phyloP scores from a whole-genome alignment of 345 rosid genomes.

The Gossypium mustelinum region DNA sequence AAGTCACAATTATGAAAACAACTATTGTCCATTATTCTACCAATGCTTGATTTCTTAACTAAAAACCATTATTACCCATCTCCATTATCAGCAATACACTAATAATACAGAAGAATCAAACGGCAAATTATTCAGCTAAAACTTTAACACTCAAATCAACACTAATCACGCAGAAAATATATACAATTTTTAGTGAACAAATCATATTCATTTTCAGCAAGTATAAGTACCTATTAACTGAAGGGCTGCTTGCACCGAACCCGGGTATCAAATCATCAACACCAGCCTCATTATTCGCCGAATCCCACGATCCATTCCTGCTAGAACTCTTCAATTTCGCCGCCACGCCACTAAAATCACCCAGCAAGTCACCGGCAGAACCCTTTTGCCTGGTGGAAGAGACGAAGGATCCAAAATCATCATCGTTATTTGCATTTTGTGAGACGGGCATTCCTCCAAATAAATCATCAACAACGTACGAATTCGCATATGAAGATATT shows the following conservation, averaged over 20 bases:
- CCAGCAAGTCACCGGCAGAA: conserved; percentile 52
- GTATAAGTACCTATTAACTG: conserved; percentile 40
- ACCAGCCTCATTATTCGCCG: conserved; percentile 31
- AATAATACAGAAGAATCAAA: not conserved
- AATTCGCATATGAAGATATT: conserved; percentile 27
- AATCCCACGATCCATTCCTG: conserved; percentile 22
- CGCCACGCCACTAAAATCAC: conserved; percentile 38
- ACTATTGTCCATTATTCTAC: not conserved
- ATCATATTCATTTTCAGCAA: not conserved
- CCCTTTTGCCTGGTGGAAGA: conserved; percentile 38
- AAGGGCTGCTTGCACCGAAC: conserved; percentile 45
- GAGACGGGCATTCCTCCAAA: conserved; percentile 47
- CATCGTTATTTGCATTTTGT: conserved; percentile 26
- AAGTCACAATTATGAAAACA: not conserved
- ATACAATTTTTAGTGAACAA: not conserved
- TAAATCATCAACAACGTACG: conserved; percentile 35
- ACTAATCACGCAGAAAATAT: conserved; percentile 9
- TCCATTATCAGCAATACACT: conserved; percentile 1
- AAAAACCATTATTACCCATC: not conserved
- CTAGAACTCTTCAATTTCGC: conserved; percentile 25
- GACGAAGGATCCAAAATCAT: conserved; percentile 43
- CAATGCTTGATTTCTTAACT: not conserved
- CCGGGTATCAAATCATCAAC: conserved; percentile 75
- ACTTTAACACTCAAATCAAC: not conserved
- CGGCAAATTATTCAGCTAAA: conserved; percentile 1